A percentile compares a stretch with the other conserved stretches of the same genome.
phyloP scores from a whole-genome alignment of 2,329 filamentous ascomycete genomes.

The Rhytidhysteron rufulum region DNA sequence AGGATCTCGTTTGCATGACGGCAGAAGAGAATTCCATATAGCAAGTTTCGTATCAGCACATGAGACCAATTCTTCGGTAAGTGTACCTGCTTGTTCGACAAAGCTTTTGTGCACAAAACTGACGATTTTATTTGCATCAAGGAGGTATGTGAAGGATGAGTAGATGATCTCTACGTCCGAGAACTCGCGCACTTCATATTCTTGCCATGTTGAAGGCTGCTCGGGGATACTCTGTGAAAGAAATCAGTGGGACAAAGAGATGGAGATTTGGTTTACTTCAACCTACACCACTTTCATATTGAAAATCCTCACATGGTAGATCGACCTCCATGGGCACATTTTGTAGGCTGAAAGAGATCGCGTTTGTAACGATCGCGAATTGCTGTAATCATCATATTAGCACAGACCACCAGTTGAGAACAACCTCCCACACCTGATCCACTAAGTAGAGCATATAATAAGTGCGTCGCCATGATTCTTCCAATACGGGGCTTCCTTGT shows the following conservation, averaged over 20 bases:
- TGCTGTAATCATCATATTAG: too few relatives aligned
- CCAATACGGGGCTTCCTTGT: slow-evolving; percentile 61
- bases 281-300: slow-evolving; percentile 48
- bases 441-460: slow-evolving; percentile 80
- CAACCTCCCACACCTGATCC: slow-evolving; percentile 46
- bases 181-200: slow-evolving; percentile 73
- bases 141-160: slow-evolving; percentile 78
- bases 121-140: slow-evolving; percentile 68
- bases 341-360: slow-evolving; percentile 63
- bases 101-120: slow-evolving; percentile 60
- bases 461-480: slow-evolving; percentile 81
- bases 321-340: slow-evolving; percentile 62
- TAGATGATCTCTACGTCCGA: slow-evolving; percentile 66
- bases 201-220: slow-evolving; percentile 55
- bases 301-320: slow-evolving; percentile 76
- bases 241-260: too few relatives aligned
- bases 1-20: slow-evolving; percentile 65
- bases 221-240: slow-evolving; percentile 31
- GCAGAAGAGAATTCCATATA: slow-evolving; percentile 76
- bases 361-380: slow-evolving; percentile 72
- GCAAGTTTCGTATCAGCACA: slow-evolving; percentile 61
- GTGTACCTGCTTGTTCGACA: slow-evolving; percentile 15
- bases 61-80: slow-evolving; percentile 56
- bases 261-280: neutral
- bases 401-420: neutral